Base-by-base conservation (phyloP, 2,329 filamentous ascomycete species). In the Fusarium sp. region DNA sequence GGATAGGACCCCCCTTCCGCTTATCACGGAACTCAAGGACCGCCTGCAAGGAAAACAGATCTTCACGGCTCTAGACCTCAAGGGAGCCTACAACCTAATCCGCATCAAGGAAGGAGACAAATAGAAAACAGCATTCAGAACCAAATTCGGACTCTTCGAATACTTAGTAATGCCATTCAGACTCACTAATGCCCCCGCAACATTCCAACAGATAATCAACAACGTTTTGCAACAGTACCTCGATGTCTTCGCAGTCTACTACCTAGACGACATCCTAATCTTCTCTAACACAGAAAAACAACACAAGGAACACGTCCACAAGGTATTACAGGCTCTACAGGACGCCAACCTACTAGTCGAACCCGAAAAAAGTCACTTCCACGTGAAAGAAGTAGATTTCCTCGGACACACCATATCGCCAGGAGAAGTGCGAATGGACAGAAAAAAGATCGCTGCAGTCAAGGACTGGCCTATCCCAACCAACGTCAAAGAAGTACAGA, bases 51-150 rank as follows among this genome's bases (percentile, higher is more conserved):
- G 52, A 9, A 61, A 48, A 15, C 47, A 55, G 13, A 27, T 33
- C 2, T 67, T 65, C 54, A 65, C 33, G 8, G 17, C n/a, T 10
- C 13, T 70, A 4, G 15, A 71, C 29, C 41, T 70, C 13, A 61
- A 65, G 27, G 25, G 41, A 53, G 51, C 37, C 4, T 78, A 74
- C 61, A 69, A 78, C 38, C 36, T 65, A 2, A 71, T 78, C 2
- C 27, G 61, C 9, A 76, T 78, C 17, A 32, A 32, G 31, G 31
- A 32, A 32, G 31, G 31, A 13, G 13, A 32, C 31, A 6, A 32
- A 32, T 32, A 6, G 31, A 14, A 32, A 10, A 32, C 31, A 4
- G 66, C 66, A 1, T 79, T 78, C 50, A 27, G 57, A 19, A 76
- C 64, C 2, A 46, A 67, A 25, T 77, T 71, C 59, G 63, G 69